phyloP scores from a whole-genome alignment of 352 stramenopile species.

The Phytopythium oedochilum region DNA sequence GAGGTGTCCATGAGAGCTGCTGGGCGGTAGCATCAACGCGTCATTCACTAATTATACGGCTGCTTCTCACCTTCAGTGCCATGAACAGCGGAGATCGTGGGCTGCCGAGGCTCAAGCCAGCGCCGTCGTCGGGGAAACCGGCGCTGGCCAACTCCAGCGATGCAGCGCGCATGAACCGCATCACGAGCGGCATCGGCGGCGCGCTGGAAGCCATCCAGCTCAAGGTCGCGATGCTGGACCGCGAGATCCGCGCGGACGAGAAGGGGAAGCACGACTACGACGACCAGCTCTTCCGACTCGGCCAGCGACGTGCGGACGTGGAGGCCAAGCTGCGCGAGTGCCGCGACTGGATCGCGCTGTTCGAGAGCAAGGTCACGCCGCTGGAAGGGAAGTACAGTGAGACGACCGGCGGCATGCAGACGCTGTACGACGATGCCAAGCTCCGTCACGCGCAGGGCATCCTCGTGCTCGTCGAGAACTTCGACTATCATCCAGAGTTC shows the following conservation, averaged over 20 bases:
- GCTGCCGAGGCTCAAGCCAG: slow-evolving; percentile 49
- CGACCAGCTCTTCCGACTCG: slow-evolving; percentile 62
- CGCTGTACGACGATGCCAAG: slow-evolving; percentile 86
- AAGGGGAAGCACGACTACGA: slow-evolving; percentile 81
- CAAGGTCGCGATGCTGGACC: slow-evolving; percentile 53
- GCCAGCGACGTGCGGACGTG: slow-evolving; percentile 45
- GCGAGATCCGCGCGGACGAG: slow-evolving; percentile 67
- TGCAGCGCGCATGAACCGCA: slow-evolving; percentile 61
- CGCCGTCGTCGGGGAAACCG: slow-evolving; percentile 32
- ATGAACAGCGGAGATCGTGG: slow-evolving; percentile 4
- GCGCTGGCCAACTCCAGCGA: slow-evolving; percentile 40
- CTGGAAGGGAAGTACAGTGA: slow-evolving; percentile 65
- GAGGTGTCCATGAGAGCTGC: background rate
- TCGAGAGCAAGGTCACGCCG: slow-evolving; percentile 69
- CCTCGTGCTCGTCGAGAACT: slow-evolving; percentile 82
- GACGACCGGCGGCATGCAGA: slow-evolving; percentile 72
- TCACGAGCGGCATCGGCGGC: slow-evolving; percentile 62
- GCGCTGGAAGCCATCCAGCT: slow-evolving; percentile 55
- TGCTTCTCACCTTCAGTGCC: too few species aligned
- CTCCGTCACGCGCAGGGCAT: slow-evolving; percentile 79
- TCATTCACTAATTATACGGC: background rate
- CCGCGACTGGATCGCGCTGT: slow-evolving; percentile 56
- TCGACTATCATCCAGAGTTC: slow-evolving; percentile 89
- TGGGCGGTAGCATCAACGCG: background rate
- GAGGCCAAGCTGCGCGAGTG: slow-evolving; percentile 47